Evolutionary conservation across 805 yeast genomes (phyloP).

Genomic region (Cyberlindnera lachancei): DNA sequence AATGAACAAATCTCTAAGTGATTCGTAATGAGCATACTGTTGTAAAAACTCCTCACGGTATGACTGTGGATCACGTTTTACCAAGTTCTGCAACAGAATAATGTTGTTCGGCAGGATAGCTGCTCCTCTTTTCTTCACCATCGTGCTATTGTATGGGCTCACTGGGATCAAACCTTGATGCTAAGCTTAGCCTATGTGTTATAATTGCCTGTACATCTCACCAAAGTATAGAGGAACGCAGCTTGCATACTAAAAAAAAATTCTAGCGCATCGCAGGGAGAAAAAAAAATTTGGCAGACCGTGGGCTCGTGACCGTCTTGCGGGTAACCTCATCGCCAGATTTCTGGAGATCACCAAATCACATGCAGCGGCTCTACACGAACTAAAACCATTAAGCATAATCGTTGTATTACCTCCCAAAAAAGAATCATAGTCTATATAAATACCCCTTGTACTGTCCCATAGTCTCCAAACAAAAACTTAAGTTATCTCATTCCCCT

Average conservation of each 20-base stretch:
- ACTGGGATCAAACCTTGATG: too few relatives aligned
- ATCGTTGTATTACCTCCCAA: too few relatives aligned
- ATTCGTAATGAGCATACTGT: slow-evolving; percentile 88
- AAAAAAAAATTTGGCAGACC: slow-evolving; percentile 1
- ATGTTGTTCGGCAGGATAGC: slow-evolving; percentile 90
- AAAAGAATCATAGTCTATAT: too few relatives aligned
- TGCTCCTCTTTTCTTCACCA: slow-evolving; percentile 88
- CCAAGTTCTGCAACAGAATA: slow-evolving; percentile 84
- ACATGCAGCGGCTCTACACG: too few relatives aligned
- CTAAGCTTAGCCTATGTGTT: too few relatives aligned
- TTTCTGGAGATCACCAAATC: too few relatives aligned
- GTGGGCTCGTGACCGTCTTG: slow-evolving; percentile 1
- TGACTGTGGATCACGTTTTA: slow-evolving; percentile 89
- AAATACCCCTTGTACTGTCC: too few relatives aligned
- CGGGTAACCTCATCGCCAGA: slow-evolving; percentile 20
- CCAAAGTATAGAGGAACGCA: too few relatives aligned
- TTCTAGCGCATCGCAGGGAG: background rate
- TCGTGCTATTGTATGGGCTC: slow-evolving; percentile 23
- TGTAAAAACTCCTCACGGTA: slow-evolving; percentile 90
- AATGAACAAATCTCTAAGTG: slow-evolving; percentile 80
- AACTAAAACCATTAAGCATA: too few relatives aligned
- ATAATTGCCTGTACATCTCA: too few relatives aligned
- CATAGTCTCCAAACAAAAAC: too few relatives aligned
- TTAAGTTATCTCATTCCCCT: slow-evolving; percentile 4
- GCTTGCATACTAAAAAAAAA: too few relatives aligned